Conservation (phyloP, 768 basidiomycete species). For the Boletus pseudopeckii region DNA sequence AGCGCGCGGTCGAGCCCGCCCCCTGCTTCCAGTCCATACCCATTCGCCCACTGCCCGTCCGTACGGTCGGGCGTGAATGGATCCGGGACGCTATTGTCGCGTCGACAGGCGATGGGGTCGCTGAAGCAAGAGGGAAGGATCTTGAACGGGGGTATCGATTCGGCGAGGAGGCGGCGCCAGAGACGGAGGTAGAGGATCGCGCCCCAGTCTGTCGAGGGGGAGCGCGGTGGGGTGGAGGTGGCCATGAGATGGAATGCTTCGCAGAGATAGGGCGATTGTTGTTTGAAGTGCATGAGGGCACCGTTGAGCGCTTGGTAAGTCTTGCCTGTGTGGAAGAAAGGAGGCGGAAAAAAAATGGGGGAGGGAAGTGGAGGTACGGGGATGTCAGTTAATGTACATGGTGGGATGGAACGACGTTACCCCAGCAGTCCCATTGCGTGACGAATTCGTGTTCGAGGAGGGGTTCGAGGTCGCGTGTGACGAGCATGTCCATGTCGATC, state of each 20-base stretch:
- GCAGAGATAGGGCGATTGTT: slow-evolving; percentile 92
- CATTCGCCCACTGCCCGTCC: slow-evolving; percentile 58
- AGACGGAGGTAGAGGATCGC: slow-evolving; percentile 87
- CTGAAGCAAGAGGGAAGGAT: slow-evolving; percentile 94
- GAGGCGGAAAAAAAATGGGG: neutral
- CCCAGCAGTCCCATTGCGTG: slow-evolving; percentile 98
- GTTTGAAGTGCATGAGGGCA: slow-evolving; percentile 88
- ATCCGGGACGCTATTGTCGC: slow-evolving; percentile 90
- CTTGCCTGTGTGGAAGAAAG: slow-evolving; percentile 47
- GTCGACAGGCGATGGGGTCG: slow-evolving; percentile 84
- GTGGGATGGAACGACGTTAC: slow-evolving; percentile 38
- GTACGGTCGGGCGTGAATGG: slow-evolving; percentile 65
- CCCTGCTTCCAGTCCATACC: slow-evolving; percentile 51
- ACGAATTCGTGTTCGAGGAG: slow-evolving; percentile 93
- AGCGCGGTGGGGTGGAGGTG: slow-evolving; percentile 65
- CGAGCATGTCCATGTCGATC: slow-evolving; percentile 95
- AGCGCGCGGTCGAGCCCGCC: slow-evolving; percentile 62
- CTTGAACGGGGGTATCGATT: slow-evolving; percentile 78
- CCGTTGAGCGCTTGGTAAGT: slow-evolving; percentile 81
- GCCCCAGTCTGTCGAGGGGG: slow-evolving; percentile 91
- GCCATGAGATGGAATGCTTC: slow-evolving; percentile 93
- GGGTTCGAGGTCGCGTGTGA: slow-evolving; percentile 83
- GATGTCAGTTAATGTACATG: slow-evolving; percentile 3
- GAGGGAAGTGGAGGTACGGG: neutral
- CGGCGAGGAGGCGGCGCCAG: slow-evolving; percentile 78